Conservation (phyloP, 164 flowering plant genomes). For the Hamamelis virginiana region DNA sequence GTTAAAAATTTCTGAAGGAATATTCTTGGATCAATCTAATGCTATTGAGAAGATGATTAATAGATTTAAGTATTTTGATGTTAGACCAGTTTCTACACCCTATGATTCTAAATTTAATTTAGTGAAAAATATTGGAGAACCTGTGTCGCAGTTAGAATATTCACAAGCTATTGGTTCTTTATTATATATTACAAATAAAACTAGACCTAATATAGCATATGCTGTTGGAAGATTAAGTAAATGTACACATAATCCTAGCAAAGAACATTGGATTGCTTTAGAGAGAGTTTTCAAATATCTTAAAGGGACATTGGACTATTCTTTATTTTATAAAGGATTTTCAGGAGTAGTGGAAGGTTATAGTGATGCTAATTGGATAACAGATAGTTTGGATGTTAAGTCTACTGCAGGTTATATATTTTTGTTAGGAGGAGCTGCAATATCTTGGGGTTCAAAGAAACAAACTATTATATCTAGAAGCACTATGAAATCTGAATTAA, state of each 20-base stretch:
- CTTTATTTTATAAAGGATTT: background rate
- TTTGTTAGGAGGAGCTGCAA: constrained; percentile 8
- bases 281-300: constrained; percentile 13
- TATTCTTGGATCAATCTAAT: background rate
- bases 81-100: background rate
- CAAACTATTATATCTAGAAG: constrained; percentile 5
- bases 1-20: background rate
- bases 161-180: constrained; percentile 1
- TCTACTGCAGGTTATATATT: constrained; percentile 14
- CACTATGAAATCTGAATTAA: constrained; percentile 7
- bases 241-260: constrained; percentile 14
- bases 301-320: constrained; percentile 8
- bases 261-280: constrained; percentile 17
- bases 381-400: background rate
- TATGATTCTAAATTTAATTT: background rate
- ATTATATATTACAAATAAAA: background rate
- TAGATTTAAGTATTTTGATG: background rate
- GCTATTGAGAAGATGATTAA: constrained; percentile 6
- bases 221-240: constrained; percentile 7
- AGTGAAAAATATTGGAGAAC: background rate
- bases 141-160: constrained; percentile 1
- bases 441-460: constrained; percentile 13
- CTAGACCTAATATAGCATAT: constrained; percentile 15
- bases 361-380: constrained; percentile 11
- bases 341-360: constrained; percentile 6